Percentiles rank a stretch among this genome's conserved stretches.
Conservation (phyloP, 352 stramenopile genomes). For the Globisporangium acanthophoron region DNA sequence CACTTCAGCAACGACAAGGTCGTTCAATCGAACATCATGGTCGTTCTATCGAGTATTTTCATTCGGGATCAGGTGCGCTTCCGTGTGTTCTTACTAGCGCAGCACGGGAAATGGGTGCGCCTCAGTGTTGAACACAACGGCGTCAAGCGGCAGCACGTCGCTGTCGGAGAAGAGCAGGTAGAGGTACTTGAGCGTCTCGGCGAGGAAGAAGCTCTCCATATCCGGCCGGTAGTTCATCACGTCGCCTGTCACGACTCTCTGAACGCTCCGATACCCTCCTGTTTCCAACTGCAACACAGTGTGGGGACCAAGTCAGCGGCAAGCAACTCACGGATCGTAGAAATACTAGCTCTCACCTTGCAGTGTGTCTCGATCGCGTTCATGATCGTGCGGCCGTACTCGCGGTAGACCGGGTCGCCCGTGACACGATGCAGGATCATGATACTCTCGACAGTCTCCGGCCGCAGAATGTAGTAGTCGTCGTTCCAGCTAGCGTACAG, state of each 20-base stretch:
- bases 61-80: too few species aligned
- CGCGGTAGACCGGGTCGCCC: conserved; percentile 67
- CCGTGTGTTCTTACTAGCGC: too few species aligned
- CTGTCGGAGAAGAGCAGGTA: conserved; percentile 85
- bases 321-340: too few species aligned
- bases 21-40: too few species aligned
- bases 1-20: too few species aligned
- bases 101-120: conserved; percentile 60
- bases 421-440: conserved; percentile 89
- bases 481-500: conserved; percentile 18
- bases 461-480: conserved; percentile 71
- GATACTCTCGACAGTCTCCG: conserved; percentile 87
- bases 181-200: conserved; percentile 93
- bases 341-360: conserved; percentile 25
- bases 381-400: conserved; percentile 80
- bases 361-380: conserved; percentile 63
- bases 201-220: conserved; percentile 90
- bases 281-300: conserved; percentile 18
- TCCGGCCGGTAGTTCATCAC: conserved; percentile 20
- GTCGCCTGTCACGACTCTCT: conserved; percentile 37
- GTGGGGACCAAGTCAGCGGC: too few species aligned
- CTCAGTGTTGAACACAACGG: conserved; percentile 85
- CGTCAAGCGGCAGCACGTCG: conserved; percentile 56
- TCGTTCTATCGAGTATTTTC: too few species aligned
- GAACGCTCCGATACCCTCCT: conserved; percentile 66